A percentile compares a stretch with the other conserved stretches of the same genome.
phyloP scores from a whole-genome alignment of 163 green algal species.

The Volvox carteri region DNA sequence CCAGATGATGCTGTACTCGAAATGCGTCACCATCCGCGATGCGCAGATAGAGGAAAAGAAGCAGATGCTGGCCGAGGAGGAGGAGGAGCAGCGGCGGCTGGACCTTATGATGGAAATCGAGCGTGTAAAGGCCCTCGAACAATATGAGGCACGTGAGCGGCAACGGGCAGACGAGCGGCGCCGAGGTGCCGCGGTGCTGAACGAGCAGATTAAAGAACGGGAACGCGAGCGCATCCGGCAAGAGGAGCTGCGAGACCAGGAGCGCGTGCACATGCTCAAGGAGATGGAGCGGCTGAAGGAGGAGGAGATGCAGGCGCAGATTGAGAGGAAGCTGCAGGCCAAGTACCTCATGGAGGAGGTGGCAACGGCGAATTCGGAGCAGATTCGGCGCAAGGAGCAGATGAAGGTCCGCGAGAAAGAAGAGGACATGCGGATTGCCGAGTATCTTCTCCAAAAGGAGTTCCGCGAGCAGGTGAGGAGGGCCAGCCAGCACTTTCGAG shows the following conservation, averaged over 20 bases:
- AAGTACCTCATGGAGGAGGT: slow-evolving; percentile 82
- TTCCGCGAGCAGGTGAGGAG: slow-evolving; percentile 79
- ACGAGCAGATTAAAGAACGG: slow-evolving; percentile 84
- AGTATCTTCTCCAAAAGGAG: slow-evolving; percentile 85
- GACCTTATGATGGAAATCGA: slow-evolving; percentile 92
- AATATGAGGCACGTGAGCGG: slow-evolving; percentile 78
- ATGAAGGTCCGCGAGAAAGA: slow-evolving; percentile 78
- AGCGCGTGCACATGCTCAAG: slow-evolving; percentile 73
- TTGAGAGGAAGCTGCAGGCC: slow-evolving; percentile 73
- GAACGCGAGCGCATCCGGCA: slow-evolving; percentile 71
- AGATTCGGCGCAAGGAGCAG: slow-evolving; percentile 84
- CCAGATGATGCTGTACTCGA: slow-evolving; percentile 89
- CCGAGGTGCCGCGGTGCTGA: slow-evolving; percentile 79
- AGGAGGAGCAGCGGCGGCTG: slow-evolving; percentile 81
- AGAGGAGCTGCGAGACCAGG: slow-evolving; percentile 84
- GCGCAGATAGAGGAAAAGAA: slow-evolving; percentile 87
- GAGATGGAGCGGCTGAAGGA: slow-evolving; percentile 83
- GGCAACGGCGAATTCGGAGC: slow-evolving; percentile 79
- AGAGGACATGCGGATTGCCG: slow-evolving; percentile 86
- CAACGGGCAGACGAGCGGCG: slow-evolving; percentile 76
- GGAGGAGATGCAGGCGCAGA: slow-evolving; percentile 73
- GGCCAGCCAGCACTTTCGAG: too few species aligned
- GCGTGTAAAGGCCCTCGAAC: slow-evolving; percentile 79
- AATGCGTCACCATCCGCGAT: slow-evolving; percentile 88
- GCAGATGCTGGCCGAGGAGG: slow-evolving; percentile 77